These are phyloP conservation scores for Trichoderma lentiforme DNA, from an alignment of 2,329 filamentous ascomycete genomes.

Conservation along the genomic window DNA sequence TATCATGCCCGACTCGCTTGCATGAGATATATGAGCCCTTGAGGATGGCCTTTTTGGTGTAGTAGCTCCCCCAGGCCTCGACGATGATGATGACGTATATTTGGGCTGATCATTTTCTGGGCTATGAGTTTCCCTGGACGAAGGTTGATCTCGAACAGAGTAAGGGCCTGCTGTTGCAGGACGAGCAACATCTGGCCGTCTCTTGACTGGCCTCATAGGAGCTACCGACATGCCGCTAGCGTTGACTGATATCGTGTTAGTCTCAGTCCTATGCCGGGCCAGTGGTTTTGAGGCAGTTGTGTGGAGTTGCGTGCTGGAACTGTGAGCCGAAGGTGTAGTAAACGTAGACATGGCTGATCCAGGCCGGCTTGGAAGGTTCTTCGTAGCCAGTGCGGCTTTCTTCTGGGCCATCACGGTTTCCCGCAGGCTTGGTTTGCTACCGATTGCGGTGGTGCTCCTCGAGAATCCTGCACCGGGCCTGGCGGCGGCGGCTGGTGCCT, in stretches of 20 bases:
- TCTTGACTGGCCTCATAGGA: conserved; percentile 59
- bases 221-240: conserved; percentile 61
- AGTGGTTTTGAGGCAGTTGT: conserved; percentile 33
- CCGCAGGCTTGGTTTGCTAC: conserved; percentile 67
- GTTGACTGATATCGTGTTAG: conserved; percentile 40
- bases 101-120: conserved; percentile 48
- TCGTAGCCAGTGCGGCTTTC: conserved; percentile 51
- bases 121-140: conserved; percentile 36
- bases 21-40: conserved; percentile 44
- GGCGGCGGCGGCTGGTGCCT: conserved; percentile 49
- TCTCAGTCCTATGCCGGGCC: conserved; percentile 42
- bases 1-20: conserved; percentile 49
- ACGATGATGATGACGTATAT: conserved; percentile 39
- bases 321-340: conserved; percentile 41
- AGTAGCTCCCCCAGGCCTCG: conserved; percentile 38
- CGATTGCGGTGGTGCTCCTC: conserved; percentile 56
- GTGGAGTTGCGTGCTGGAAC: conserved; percentile 32
- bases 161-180: conserved; percentile 65
- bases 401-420: conserved; percentile 84
- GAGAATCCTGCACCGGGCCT: conserved; percentile 49
- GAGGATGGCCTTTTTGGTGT: conserved; percentile 52
- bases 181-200: conserved; percentile 55
- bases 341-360: conserved; percentile 63
- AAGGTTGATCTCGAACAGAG: conserved; percentile 53
- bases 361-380: conserved; percentile 53